These are phyloP conservation scores for Penicillium sp. DNA, from an alignment of 2,329 filamentous ascomycete genomes.

Conservation along the genomic window DNA sequence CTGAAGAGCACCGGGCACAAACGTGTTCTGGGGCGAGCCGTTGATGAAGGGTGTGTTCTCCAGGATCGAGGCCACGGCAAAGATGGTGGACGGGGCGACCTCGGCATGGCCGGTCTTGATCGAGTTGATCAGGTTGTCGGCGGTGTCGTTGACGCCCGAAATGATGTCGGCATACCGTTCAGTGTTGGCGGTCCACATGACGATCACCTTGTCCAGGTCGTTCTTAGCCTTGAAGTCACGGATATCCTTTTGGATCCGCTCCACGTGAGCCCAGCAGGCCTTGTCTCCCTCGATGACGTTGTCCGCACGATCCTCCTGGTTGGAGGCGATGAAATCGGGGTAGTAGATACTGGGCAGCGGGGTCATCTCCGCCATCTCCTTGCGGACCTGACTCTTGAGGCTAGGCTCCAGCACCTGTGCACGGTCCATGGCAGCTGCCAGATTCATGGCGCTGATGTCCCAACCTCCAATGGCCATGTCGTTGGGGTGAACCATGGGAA, in stretches of 20 bases:
- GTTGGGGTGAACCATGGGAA: slow-evolving; percentile 96
- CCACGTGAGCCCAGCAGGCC: slow-evolving; percentile 80
- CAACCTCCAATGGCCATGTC: slow-evolving; percentile 92
- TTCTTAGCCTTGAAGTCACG: slow-evolving; percentile 87
- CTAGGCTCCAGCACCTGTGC: slow-evolving; percentile 93
- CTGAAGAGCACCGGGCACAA: slow-evolving; percentile 86
- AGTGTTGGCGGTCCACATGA: slow-evolving; percentile 98
- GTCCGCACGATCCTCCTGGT: slow-evolving; percentile 94
- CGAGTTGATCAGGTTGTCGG: slow-evolving; percentile 82
- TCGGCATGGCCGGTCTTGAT: slow-evolving; percentile 85
- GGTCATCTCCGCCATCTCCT: slow-evolving; percentile 85
- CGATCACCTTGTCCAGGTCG: slow-evolving; percentile 86
- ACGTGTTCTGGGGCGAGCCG: slow-evolving; percentile 97
- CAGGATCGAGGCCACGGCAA: slow-evolving; percentile 89
- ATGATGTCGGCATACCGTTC: slow-evolving; percentile 91
- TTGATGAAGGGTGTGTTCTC: slow-evolving; percentile 95
- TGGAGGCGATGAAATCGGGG: slow-evolving; percentile 97
- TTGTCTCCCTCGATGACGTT: slow-evolving; percentile 80
- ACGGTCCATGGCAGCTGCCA: slow-evolving; percentile 91
- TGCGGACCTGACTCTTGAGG: slow-evolving; percentile 80
- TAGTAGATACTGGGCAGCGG: slow-evolving; percentile 97
- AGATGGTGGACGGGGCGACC: slow-evolving; percentile 91
- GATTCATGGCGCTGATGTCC: slow-evolving; percentile 90
- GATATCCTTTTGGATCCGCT: slow-evolving; percentile 89
- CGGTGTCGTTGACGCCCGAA: slow-evolving; percentile 89